Base-by-base conservation (phyloP, 331 rosid species). In the Dryas integrifolia region DNA sequence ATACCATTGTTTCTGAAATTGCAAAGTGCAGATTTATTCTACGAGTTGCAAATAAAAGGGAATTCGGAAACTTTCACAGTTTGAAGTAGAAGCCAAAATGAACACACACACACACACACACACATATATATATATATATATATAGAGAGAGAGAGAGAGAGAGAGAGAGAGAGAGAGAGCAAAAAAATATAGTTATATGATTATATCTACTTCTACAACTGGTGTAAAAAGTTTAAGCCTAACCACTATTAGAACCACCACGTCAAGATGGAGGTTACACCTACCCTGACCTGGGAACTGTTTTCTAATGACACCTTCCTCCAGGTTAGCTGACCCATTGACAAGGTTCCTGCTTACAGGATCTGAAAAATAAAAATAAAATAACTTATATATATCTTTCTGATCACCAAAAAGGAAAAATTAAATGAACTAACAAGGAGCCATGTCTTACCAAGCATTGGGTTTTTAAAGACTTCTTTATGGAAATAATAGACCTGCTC, bases 401-500 rank as follows among this genome's bases (percentile, higher is more conserved):
- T n/a, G 35, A 69, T 72, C 69, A 60, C 75, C 24, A 38, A 30
- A 61, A 57, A 67, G 5, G 7, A 78, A 58, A 47, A 18, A 53
- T 10, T 58, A 51, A 46, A 49, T 26, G 35, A 58, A 62, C 14
- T 15, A 69, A 75, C 38, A 26, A 21, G 60, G 63, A 75, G 46
- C 43, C 45, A 8, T 75, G 52, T 65, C 73, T 70, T 82, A 89
- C 98, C 96, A 66, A 69, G 72, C 46, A 65, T 35, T 59, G 75
- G 53, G 71, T 75, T 10, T 51, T 83, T 78, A 79, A 77, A 72
- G 26, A 63, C 85, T 80, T 85, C 86, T 81, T 79, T 88, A 68
- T 72, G 83, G 83, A 92, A 80, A 80, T 82, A 89, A 79, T 92
- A 90, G 65, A 79, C 91, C 85, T 92, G 98, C 92, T 90, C 98